Base-by-base conservation (phyloP, 805 yeast species). In the Yarrowia osloensis region DNA sequence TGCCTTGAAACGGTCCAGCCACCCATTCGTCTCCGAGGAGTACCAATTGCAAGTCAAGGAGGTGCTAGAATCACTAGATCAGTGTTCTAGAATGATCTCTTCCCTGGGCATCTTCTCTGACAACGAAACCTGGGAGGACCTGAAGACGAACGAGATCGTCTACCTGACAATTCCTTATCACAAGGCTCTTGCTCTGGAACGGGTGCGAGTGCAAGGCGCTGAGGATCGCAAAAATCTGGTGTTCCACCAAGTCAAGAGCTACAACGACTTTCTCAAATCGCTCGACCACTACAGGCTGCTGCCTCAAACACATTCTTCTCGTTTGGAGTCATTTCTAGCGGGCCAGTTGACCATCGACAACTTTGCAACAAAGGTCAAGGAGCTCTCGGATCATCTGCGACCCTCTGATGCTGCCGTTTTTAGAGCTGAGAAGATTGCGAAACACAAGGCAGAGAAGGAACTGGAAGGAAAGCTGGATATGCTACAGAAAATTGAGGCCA, bases 401-500 rank as follows among this genome's bases (percentile, higher is more conserved):
- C 54, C 70, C 12, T 68, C 69, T 7, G 77, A 77, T 31, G 73
- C 89, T 0, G 79, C 81, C 0, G 72, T 75, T 12, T 79, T 82
- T 71, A 81, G 98, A 71, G 86, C 87, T 24, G 88, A 85, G 59
- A 93, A 91, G 74, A 91, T 92, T 67, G 88, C 84, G 19, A 84
- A 84, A 71, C 89, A 81, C 75, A 88, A 85, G 73, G 74, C 79
- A 17, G 91, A 87, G 69, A 88, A 85, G 74, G 82, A 81, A 44
- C 77, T 90, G 63, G 79, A 77, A 8, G 73, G 70, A 1, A 81
- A 82, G 69, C 71, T 91, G 4, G 71, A 75, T 12, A 67, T 79
- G 77, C 28, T 70, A 11, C 35, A 35, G 17, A 39, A 50, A 22
- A 46, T 39, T 29, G 59, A 52, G 8, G 61, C 44, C 13, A 50